Conservation (phyloP, 495 filamentous ascomycete genomes). For the Astrothelium macrocarpum region DNA sequence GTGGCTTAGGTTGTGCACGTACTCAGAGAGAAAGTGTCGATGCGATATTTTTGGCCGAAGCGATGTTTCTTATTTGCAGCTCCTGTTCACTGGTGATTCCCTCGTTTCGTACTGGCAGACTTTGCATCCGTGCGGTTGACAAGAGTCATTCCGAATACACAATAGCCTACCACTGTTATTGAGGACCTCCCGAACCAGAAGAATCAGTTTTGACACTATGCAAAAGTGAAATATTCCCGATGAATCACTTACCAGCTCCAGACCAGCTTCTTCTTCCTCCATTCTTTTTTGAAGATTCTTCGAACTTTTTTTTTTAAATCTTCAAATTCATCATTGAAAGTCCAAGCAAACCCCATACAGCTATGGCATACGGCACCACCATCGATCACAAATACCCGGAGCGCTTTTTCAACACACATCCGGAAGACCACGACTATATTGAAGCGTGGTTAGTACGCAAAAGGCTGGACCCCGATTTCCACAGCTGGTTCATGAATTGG, state of each 20-base stretch:
- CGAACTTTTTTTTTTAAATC: neutral
- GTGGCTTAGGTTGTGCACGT: no score
- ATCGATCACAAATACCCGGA: neutral
- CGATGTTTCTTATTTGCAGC: no score
- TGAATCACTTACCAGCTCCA: neutral
- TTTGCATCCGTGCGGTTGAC: no score
- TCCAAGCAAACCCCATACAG: neutral
- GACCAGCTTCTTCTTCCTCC: neutral
- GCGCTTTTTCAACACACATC: neutral
- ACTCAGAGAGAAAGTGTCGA: no score
- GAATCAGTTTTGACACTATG: no score
- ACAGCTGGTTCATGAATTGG: neutral
- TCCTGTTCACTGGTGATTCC: no score
- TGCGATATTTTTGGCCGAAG: no score
- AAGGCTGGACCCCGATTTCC: neutral
- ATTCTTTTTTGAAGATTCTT: neutral
- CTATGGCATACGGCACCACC: neutral
- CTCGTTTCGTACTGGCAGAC: no score
- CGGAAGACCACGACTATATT: conserved; percentile 1
- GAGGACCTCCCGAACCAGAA: neutral
- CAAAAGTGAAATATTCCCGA: neutral
- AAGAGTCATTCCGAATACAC: no score
- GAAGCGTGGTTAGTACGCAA: neutral
- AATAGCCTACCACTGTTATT: neutral
- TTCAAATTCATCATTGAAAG: neutral